Evolutionary conservation across 2,329 filamentous ascomycete species (phyloP), one percentile per base, ranked within the genome.

Genomic region (Penicillium sp.): DNA sequence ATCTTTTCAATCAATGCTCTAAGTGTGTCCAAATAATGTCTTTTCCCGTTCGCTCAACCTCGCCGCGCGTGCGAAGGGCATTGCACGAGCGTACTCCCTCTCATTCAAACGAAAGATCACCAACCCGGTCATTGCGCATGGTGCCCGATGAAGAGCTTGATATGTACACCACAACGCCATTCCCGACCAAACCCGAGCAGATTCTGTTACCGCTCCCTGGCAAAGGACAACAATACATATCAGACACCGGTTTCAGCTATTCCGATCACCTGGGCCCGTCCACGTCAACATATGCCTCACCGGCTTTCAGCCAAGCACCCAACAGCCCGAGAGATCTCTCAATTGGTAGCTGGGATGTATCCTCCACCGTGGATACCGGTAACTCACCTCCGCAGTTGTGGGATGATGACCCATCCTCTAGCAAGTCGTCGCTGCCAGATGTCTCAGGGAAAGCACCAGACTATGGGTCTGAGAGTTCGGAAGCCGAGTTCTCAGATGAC

Each of bases 131-230:
- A 10, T 55, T 69, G 35, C 70, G 71, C 34, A 55, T 69, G 43
- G 60, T 68, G 22, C 44, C 50, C 2, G 57, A 65, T 51, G 66
- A 69, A 45, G 66, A 69, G 43, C 58, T 57, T 40, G 61, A 70
- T 55, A 60, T 73, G 44, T 73, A 72, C 57, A 63, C 66, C 10
- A 57, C 67, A 33, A 72, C 67, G 15, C 72, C 72, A 15, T 75
- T 71, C 55, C 72, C 72, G n/a, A 74, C 72, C 12, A 75, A 73
- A 49, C 69, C 72, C 15, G 69, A 71, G 43, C 72, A 75, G 54
- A 64, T 75, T 21, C 62, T 75, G 28, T 54, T 71, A 13, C 72
- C 72, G 6, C 66, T 64, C 35, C 65, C 69, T 4, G 64, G 67
- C 12, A 68, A 68, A 59, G 68, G 66, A n/a, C 66, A 61, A 39